Base-by-base conservation (phyloP, 1,139 yeast genomes). In the Pichia sp. region DNA sequence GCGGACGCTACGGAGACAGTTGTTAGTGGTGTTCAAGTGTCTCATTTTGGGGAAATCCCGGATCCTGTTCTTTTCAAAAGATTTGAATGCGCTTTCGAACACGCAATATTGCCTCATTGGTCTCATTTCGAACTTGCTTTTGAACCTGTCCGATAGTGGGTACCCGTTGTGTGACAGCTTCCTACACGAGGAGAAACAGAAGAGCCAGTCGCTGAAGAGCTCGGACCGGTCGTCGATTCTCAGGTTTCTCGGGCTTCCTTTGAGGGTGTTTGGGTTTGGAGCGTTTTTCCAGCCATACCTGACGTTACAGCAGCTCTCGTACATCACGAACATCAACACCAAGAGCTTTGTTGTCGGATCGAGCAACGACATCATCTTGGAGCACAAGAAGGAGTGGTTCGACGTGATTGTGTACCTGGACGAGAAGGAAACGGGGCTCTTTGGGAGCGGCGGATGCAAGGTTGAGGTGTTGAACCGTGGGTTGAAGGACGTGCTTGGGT, bases 281-380 rank as follows among this genome's bases (percentile, higher is more conserved):
- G 89, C 96, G 3, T 78, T 91, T 58, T 91, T 95, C 76, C 86
- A 87, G 59, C 98, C 99, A 0, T 93, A 91, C 67, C 78, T 91
- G 22, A 96, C 99, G 0, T 72, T 93, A 49, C 99, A 91, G 67
- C 98, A 91, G 65, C 72, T 93, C 52, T 86, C 85, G 52, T 91
- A 87, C 60, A 73, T 93, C 51, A 75, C 74, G 39, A 75, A 78
- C 31, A 72, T 75, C 1, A 79, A 75, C 44, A 78, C 91, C 0
- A 73, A 76, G 51, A 83, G 82, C 64, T 93, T 82, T 60, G 74
- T 89, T 70, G 79, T 89, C 51, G 99, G 99, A 0, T 85, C 96
- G 47, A 90, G 98, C 9, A 93, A 93, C 67, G 82, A 90, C 37
- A 71, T 93, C 46, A 74, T 93, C 50, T 72, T 87, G 44, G 85